Conservation (phyloP, 768 basidiomycete genomes). For the Ramaria sp. region DNA sequence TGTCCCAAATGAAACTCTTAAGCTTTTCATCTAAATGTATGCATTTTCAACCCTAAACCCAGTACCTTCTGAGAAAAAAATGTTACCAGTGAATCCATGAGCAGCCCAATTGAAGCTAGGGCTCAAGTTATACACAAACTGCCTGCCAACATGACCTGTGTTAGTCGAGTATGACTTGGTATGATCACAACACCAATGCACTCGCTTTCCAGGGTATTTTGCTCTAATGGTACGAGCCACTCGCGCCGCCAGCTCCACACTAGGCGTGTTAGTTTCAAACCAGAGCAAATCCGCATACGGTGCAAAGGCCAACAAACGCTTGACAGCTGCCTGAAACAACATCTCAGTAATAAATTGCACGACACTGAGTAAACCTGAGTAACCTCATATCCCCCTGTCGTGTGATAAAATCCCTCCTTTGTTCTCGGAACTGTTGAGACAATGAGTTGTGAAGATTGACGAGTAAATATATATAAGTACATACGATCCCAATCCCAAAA, state of each 20-base stretch:
- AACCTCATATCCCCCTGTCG: constrained; percentile 67
- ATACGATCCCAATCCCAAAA: constrained; percentile 85
- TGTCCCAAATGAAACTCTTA: constrained; percentile 82
- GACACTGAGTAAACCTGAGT: background rate
- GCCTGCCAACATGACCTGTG: constrained; percentile 29
- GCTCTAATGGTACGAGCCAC: constrained; percentile 71
- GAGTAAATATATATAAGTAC: constrained; percentile 19
- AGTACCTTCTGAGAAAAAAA: background rate
- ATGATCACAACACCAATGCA: background rate
- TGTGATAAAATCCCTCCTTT: constrained; percentile 86
- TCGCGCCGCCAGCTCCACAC: constrained; percentile 65
- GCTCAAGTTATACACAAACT: constrained; percentile 89
- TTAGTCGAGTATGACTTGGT: background rate
- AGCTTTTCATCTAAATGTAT: constrained; percentile 46
- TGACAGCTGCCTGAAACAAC: constrained; percentile 52
- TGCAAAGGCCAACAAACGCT: constrained; percentile 69
- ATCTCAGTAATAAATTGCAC: background rate
- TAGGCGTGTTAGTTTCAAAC: constrained; percentile 88
- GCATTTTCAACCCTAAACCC: background rate
- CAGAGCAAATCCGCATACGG: constrained; percentile 85
- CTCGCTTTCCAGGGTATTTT: constrained; percentile 62
- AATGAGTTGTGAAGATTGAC: background rate
- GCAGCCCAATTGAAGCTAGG: constrained; percentile 92
- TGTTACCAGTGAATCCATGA: constrained; percentile 61
- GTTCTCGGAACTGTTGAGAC: constrained; percentile 61